Evolutionary conservation across 768 basidiomycete genomes (phyloP).

Genomic region (Suillus luteus): DNA sequence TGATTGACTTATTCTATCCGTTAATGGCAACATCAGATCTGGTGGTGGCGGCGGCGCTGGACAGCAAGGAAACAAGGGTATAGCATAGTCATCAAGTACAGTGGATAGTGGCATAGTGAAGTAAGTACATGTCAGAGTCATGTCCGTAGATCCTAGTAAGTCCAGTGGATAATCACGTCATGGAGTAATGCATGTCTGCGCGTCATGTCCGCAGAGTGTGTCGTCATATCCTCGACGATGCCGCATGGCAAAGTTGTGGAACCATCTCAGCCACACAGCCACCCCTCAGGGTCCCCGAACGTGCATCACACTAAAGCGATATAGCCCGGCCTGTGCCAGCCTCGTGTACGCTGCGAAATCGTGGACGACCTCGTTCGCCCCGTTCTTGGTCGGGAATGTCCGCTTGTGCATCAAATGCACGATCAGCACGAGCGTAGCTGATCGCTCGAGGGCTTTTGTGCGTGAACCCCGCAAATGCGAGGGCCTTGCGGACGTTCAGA

Average conservation of each 20-base stretch:
- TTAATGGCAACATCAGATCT: background rate
- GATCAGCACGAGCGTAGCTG: conserved; percentile 75
- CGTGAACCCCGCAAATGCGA: conserved; percentile 90
- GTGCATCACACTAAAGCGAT: conserved; percentile 62
- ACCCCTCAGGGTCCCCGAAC: conserved; percentile 28
- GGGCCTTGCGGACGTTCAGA: conserved; percentile 85
- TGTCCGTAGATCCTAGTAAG: conserved; percentile 26
- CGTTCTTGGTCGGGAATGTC: conserved; percentile 50
- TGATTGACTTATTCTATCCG: background rate
- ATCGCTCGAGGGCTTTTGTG: conserved; percentile 85
- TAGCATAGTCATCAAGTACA: conserved; percentile 1
- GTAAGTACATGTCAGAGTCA: conserved; percentile 20
- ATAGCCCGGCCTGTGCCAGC: conserved; percentile 78
- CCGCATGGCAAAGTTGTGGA: conserved; percentile 28
- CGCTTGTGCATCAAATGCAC: conserved; percentile 61
- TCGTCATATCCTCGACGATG: conserved; percentile 33
- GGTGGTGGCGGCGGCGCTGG: background rate
- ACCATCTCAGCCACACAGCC: conserved; percentile 31
- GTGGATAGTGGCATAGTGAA: background rate
- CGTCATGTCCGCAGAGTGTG: conserved; percentile 29
- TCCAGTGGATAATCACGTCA: background rate
- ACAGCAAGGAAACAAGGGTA: conserved; percentile 4
- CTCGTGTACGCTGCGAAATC: conserved; percentile 60
- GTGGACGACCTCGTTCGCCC: conserved; percentile 64
- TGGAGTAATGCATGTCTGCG: conserved; percentile 16